Base-by-base conservation (phyloP, 2,329 filamentous ascomycete genomes). In the Aureobasidium sp. region DNA sequence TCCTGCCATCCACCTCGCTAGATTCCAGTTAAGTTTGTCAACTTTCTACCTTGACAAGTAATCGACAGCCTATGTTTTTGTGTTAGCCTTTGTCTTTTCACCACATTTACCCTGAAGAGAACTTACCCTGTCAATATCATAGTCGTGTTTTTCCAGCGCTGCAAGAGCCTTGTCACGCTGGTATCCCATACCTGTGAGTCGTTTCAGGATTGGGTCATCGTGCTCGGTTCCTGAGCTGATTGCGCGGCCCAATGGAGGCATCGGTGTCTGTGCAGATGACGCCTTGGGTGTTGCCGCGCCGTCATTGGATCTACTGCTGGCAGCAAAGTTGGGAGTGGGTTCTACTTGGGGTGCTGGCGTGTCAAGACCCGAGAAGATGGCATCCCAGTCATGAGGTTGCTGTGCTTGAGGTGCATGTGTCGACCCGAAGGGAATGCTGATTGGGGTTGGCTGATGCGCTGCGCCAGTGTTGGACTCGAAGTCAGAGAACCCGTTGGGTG, bases 121-220 rank as follows among this genome's bases (percentile, higher is more conserved):
- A 79, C 86, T 78, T 77, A 96, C 93, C 84, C 90, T 91, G 76
- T 96, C 91, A 72, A 97, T 82, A 74, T 97, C 94, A 76, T 97
- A 97, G 77, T 97, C 91, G 73, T 89, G 96, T 74, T 93, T 92
- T 79, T 97, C 93, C 72, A 97, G 77, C 27, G 94, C 93, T 55
- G 81, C 80, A 39, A 97, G 77, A 17, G 91, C 89, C 56, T 90
- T 86, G 8, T 80, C 78, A 34, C 93, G 82, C 5, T 85, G 77
- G 72, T 95, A 97, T 0, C 93, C 93, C 91, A 97, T 96, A 10
- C 84, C 82, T 1, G 90, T 96, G 70, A 97, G 75, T 68, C 91
- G 87, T 79, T 96, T 95, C 67, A 97, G 77, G 62, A 96, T 93
- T 9, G 91, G 89, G 71, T 97, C 93, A 71, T 97, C 93, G 70